Evolutionary conservation across 1,139 yeast genomes (phyloP).

Genomic region (Pneumocystis wakefieldiae): DNA sequence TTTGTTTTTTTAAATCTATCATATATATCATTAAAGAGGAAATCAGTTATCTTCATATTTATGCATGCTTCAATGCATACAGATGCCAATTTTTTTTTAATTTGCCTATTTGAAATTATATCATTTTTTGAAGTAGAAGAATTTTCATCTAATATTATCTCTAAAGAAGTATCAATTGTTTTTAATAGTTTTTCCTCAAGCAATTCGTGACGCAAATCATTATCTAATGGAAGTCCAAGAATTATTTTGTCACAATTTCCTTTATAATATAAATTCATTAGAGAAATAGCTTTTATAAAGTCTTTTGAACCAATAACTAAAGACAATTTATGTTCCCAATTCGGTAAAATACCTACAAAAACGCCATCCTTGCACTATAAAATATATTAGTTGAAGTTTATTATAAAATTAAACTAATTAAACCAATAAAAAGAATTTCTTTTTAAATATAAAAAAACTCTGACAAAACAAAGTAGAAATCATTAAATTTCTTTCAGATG

Average conservation of each 20-base stretch:
- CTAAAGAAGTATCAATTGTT: constrained; percentile 40
- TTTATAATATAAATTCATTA: constrained; percentile 40
- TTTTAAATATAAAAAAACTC: constrained; percentile 30
- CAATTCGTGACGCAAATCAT: constrained; percentile 31
- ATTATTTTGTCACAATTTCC: constrained; percentile 36
- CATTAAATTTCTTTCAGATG: constrained; percentile 12
- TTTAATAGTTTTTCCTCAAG: constrained; percentile 44
- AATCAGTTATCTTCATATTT: constrained; percentile 26
- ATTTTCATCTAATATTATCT: constrained; percentile 26
- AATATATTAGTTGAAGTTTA: not conserved
- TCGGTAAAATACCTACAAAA: constrained; percentile 42
- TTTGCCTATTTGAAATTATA: not conserved
- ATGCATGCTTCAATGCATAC: constrained; percentile 31
- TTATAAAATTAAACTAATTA: not conserved
- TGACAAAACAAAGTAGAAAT: constrained; percentile 24
- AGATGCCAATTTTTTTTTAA: not conserved
- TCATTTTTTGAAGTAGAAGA: constrained; percentile 12
- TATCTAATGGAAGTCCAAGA: constrained; percentile 40
- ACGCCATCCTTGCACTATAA: constrained; percentile 34
- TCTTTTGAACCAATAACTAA: constrained; percentile 35
- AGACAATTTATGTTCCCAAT: constrained; percentile 59
- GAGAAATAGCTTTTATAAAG: constrained; percentile 41
- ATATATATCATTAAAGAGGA: constrained; percentile 38
- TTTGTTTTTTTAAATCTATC: constrained; percentile 31
- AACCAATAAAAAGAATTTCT: constrained; percentile 32